Base-by-base conservation (phyloP, 768 basidiomycete species). In the Boletus sp. region DNA sequence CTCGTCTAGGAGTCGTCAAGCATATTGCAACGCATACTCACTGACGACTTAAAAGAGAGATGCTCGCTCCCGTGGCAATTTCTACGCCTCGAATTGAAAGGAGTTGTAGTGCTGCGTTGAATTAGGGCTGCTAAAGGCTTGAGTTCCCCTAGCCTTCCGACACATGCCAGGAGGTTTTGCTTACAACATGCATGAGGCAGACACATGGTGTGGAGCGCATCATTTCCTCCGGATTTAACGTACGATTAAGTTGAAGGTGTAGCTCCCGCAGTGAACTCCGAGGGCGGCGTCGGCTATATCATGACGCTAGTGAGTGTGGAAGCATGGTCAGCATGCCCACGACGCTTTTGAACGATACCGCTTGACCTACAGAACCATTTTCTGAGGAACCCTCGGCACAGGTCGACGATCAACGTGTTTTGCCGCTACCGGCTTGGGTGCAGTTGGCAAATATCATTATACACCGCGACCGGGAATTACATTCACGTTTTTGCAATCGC, bases 151-250 rank as follows among this genome's bases (percentile, higher is more conserved):
- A 25, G 25, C 25, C 25, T 25, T 25, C 42, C 27, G 39, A 41
- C 50, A 38, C 40, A 41, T 51, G 53, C 25, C 25, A 25, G 51
- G 34, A 45, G 21, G 34, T 17, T 34, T 37, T 51, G 45, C 47
- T 57, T 51, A 30, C 29, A 44, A 37, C 44, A 37, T 55, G 15
- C 61, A 69, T 43, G 64, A 55, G 68, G 68, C 44, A 47, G 39
- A 59, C 61, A 57, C 63, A 54, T 65, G 63, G 44, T 29, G 6
- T 38, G 39, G 48, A 51, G 21, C 30, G 37, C 41, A 19, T 48
- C 35, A 35, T 23, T 35, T 17, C 42, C 8, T 41, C 27, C 37
- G 25, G 48, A 42, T 37, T 19, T 25, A 21, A 25, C 15, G 40
- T 35, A 25, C 7, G 32, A 44, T 51, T 1, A 10, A n/a, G 35